Base-by-base conservation (phyloP, 352 stramenopile species). In the Globisporangium paddicum region DNA sequence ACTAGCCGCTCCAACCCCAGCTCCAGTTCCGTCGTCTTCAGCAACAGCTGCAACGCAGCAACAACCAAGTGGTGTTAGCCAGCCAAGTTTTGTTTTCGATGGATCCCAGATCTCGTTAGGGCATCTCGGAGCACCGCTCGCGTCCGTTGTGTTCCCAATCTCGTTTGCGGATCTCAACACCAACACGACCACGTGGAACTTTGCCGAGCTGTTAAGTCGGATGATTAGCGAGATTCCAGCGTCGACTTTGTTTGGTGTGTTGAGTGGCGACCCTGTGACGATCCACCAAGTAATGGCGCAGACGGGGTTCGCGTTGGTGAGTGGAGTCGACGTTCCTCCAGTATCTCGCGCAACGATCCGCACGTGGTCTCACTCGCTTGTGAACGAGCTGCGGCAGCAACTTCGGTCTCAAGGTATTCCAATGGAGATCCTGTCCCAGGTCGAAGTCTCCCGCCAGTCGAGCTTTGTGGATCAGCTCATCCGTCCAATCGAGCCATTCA, bases 111-210 rank as follows among this genome's bases (percentile, higher is more conserved):
- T 63, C 21, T 58, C 58, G 19, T 73, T 83, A 37, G 50, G 69
- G 30, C 64, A 64, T 13, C 63, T 86, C 25, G 64, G 65, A 14
- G 25, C 75, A 5, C 77, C 74, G 4, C 58, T 85, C 10, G 68
- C 67, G n/a, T 82, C 77, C 18, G 66, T 86, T 35, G 68, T 87
- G 40, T 81, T 85, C 47, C 77, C 77, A 3, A 82, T 85, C 28
- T 77, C 69, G 5, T 57, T 85, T 30, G 63, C 73, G 1, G 73
- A 69, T 47, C 54, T 79, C 1, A 74, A 70, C 21, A 60, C 67
- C 5, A 72, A 63, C n/a, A 71, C 68, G 35, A 83, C 62, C 10
- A 79, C 70, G 28, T 90, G 81, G 81, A 82, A 88, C 46, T 71
- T 90, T 34, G 72, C 69, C 2, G 77, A 78, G 19, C 73, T 89